Percentiles rank a stretch among this genome's conserved stretches.
These are phyloP conservation scores for Trichocladium antarcticum DNA, from an alignment of 495 filamentous ascomycete species.

Conservation along the genomic window DNA sequence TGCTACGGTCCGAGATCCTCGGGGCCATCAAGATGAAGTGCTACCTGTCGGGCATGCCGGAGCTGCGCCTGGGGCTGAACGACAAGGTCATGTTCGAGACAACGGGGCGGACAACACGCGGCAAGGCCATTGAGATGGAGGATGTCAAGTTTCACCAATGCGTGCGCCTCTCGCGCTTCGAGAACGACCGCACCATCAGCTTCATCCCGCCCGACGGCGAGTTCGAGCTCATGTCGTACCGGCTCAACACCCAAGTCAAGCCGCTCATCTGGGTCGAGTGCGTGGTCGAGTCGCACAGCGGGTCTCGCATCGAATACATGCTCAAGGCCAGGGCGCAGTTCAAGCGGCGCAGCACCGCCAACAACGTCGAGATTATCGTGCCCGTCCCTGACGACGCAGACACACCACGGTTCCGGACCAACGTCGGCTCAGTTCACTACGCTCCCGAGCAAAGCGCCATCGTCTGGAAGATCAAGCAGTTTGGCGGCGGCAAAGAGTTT, in stretches of 20 bases:
- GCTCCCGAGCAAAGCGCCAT: slow-evolving; percentile 96
- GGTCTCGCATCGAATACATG: slow-evolving; percentile 95
- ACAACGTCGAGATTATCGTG: slow-evolving; percentile 97
- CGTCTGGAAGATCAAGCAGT: slow-evolving; percentile 99
- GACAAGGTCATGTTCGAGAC: slow-evolving; percentile 99
- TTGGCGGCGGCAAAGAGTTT: slow-evolving; percentile 96
- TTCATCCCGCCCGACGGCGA: slow-evolving; percentile 98
- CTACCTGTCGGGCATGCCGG: slow-evolving; percentile 97
- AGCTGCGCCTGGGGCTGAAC: slow-evolving; percentile 87
- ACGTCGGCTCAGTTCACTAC: slow-evolving; percentile 97
- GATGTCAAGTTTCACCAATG: slow-evolving; percentile 99
- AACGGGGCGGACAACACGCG: slow-evolving; percentile 84
- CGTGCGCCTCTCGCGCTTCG: slow-evolving; percentile 88
- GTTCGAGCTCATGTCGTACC: slow-evolving; percentile 99
- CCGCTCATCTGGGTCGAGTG: slow-evolving; percentile 99
- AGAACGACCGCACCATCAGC: slow-evolving; percentile 97
- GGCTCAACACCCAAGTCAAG: slow-evolving; percentile 96
- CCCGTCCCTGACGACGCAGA: slow-evolving; percentile 97
- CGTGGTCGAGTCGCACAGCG: slow-evolving; percentile 87
- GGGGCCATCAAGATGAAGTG: slow-evolving; percentile 99
- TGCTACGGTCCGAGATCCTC: slow-evolving; percentile 91
- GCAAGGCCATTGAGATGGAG: slow-evolving; percentile 99
- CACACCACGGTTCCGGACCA: slow-evolving; percentile 91
- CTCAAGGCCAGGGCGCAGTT: slow-evolving; percentile 97
- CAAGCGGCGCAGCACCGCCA: slow-evolving; percentile 93